A percentile compares a stretch with the other conserved stretches of the same genome.
Conservation (phyloP, 208 protist genomes). For the Wallacemonas sp. region DNA sequence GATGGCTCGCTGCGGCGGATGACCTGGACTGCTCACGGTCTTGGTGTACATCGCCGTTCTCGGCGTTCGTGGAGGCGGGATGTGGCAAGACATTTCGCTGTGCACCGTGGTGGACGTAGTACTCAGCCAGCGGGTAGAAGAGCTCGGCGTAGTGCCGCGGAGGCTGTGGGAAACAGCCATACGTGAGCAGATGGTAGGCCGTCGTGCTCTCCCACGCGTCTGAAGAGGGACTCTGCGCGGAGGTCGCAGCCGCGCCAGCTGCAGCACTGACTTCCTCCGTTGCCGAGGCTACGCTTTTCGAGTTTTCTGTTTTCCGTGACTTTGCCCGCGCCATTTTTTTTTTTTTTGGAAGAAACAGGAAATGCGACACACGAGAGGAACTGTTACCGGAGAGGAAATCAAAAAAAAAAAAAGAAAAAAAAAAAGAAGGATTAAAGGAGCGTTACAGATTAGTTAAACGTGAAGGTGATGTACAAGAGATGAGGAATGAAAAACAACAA, state of each 20-base stretch:
- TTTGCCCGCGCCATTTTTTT: not conserved
- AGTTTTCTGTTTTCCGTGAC: slow-evolving; percentile 5
- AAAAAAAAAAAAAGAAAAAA: slow-evolving; percentile 23
- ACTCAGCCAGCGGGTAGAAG: slow-evolving; percentile 41
- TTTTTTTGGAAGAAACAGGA: too few species aligned
- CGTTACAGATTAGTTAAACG: too few species aligned
- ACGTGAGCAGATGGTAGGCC: slow-evolving; percentile 18
- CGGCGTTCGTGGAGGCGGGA: too few species aligned
- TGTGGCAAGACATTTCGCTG: too few species aligned
- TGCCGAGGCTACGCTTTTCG: too few species aligned
- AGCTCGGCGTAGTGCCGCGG: slow-evolving; percentile 44
- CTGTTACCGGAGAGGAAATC: too few species aligned
- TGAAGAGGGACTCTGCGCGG: not conserved
- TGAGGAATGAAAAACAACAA: too few species aligned
- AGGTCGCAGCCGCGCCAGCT: not conserved
- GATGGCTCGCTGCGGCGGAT: too few species aligned
- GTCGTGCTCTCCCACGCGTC: not conserved
- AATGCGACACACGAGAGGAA: too few species aligned
- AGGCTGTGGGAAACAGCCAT: slow-evolving; percentile 17
- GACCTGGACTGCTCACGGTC: too few species aligned
- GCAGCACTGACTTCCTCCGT: not conserved
- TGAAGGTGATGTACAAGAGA: too few species aligned
- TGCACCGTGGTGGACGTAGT: slow-evolving; percentile 27
- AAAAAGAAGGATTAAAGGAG: slow-evolving; percentile 14
- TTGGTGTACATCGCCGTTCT: too few species aligned